Evolutionary conservation across 2,329 filamentous ascomycete species (phyloP), one percentile per base, ranked within the genome.

Genomic region (Nemania abortiva): DNA sequence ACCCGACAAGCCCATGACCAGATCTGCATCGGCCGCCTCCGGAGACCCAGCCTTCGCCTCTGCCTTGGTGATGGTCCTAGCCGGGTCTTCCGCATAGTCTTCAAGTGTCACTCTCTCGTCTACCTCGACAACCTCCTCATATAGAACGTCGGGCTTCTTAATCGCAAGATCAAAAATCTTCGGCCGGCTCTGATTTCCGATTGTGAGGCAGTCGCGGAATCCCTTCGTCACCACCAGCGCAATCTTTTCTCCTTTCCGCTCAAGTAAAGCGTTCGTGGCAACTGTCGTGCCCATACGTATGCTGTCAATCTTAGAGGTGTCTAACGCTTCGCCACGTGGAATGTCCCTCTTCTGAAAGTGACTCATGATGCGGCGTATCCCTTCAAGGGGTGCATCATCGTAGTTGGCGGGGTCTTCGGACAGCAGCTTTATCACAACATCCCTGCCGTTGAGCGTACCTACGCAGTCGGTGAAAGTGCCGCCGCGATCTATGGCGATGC

Each of bases 251-350:
- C 95, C 95, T 80, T 97, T 97, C 66, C 95, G 86, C 81, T 98
- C 95, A 1, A 98, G 85, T 65, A 98, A 82, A 0, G 95, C 95
- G 79, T 98, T 98, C 0, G 95, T 98, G 10, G 95, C 95, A 13
- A 98, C 94, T 0, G 95, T 98, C 1, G 95, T 98, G 53, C 95
- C 95, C 95, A 98, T 98, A 56, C 95, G 91, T 78, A 98, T 97
- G 64, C 92, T 94, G 74, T 96, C 93, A 74, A 98, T 97, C 76
- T 90, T 83, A 20, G 90, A 88, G 0, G 94, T 97, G 79, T 97
- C 94, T 9, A 97, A 84, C 0, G 92, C 84, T 78, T 94, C 85
- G 29, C 93, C 94, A 56, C 94, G 90, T 3, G 93, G 92, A 53
- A 97, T 94, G 4, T 95, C 90, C 66, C 87, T 86, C 63, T 87